phyloP scores from a whole-genome alignment of 2,329 filamentous ascomycete genomes.

The Apiospora koreana region DNA sequence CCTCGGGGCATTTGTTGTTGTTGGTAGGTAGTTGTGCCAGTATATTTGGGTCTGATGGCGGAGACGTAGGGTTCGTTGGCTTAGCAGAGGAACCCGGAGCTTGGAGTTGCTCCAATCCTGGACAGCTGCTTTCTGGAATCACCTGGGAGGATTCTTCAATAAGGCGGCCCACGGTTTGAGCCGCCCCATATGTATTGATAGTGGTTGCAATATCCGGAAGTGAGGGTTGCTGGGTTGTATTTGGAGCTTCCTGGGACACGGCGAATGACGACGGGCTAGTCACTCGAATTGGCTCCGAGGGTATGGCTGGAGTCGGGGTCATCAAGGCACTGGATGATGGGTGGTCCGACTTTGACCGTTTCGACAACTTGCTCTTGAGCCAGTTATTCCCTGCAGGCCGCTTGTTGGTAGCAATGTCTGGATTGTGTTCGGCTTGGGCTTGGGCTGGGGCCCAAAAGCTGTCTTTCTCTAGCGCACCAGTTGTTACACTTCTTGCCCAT shows the following conservation, averaged over 20 bases:
- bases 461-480: constrained; percentile 23
- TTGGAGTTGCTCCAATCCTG: not conserved
- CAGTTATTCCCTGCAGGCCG: constrained; percentile 26
- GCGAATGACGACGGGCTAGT: not conserved
- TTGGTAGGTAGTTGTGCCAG: not conserved
- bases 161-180: not conserved
- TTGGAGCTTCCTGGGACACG: not conserved
- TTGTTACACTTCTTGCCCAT: constrained; percentile 26
- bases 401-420: constrained; percentile 20
- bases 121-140: not conserved
- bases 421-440: constrained; percentile 9
- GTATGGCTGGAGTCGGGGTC: constrained; percentile 20
- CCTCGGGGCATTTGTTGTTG: not conserved
- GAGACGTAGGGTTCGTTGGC: not conserved
- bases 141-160: not conserved
- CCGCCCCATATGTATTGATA: not conserved
- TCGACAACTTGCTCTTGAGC: constrained; percentile 29
- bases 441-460: constrained; percentile 30
- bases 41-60: not conserved
- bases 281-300: not conserved
- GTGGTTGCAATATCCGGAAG: not conserved
- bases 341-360: constrained; percentile 22
- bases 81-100: not conserved
- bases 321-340: constrained; percentile 19
- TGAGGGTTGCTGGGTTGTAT: not conserved